Evolutionary conservation across 805 yeast species (phyloP), one percentile per base, ranked within the genome.

Genomic region (Yarrowia osloensis): DNA sequence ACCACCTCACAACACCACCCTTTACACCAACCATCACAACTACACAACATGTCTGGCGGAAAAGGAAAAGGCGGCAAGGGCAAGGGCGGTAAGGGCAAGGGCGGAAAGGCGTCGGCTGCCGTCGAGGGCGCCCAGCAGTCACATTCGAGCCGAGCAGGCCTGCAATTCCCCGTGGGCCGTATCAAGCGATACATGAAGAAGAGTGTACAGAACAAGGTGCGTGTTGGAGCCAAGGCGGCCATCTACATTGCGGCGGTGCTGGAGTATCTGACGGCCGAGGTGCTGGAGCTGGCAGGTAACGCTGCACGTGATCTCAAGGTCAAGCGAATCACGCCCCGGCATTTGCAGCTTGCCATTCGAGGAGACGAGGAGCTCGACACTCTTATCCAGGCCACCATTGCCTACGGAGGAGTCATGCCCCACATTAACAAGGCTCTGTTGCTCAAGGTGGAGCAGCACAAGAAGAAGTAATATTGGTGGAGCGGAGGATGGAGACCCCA

Each of bases 291-390:
- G 81, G 98, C 98, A 71, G 98, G 98, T 80, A 94, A 94, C 78
- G 98, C 98, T 40, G 98, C 98, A 54, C 92, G 94, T 79, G 98
- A 94, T 76, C 84, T 91, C 78, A 90, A 91, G 78, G 95, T 91
- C 73, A 92, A 93, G 81, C 91, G 98, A 88, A 93, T 93, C 78
- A 92, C 97, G 21, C 98, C 98, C 75, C 90, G 98, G 81, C 98
- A 93, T 80, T 84, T 93, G 76, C 97, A 93, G 80, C 85, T 93
- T 75, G 98, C 98, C 70, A 93, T 93, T 76, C 91, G 98, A 83
- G 97, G 97, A 77, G 98, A 94, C 80, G 98, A 94, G 80, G 98
- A 94, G 81, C 87, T 94, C 79, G 97, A 93, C 82, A 88, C 91
- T 71, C 85, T 94, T 76, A 89, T 94, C 76, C 74, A 74, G 69